Percentiles rank a stretch among this genome's conserved stretches.
These are phyloP conservation scores for Zalaria obscura DNA, from an alignment of 2,329 filamentous ascomycete species.

Conservation along the genomic window DNA sequence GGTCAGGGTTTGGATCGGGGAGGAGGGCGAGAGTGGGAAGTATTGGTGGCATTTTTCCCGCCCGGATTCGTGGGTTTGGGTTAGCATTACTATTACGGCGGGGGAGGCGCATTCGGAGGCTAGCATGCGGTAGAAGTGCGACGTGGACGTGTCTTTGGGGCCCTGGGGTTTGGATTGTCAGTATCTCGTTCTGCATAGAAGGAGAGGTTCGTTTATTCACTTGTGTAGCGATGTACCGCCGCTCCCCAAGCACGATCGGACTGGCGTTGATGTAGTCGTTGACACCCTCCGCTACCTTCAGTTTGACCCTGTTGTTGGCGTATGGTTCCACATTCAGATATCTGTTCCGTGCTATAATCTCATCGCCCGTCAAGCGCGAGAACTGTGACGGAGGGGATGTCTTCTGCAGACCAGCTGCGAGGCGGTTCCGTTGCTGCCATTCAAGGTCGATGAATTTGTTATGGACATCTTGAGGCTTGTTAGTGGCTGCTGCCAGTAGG, in stretches of 20 bases:
- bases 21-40: slow-evolving; percentile 44
- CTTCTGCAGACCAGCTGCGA: slow-evolving; percentile 30
- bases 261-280: slow-evolving; percentile 40
- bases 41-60: slow-evolving; percentile 82
- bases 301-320: slow-evolving; percentile 69
- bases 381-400: slow-evolving; percentile 36
- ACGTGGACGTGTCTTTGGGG: slow-evolving; percentile 60
- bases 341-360: slow-evolving; percentile 55
- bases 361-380: slow-evolving; percentile 43
- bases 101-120: slow-evolving; percentile 54
- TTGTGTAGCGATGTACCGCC: slow-evolving; percentile 81
- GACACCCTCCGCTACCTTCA: slow-evolving; percentile 57
- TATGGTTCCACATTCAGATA: slow-evolving; percentile 86
- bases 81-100: slow-evolving; percentile 87
- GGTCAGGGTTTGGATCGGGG: slow-evolving; percentile 16
- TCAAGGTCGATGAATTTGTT: slow-evolving; percentile 48
- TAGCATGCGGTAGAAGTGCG: slow-evolving; percentile 93
- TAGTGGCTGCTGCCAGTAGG: slow-evolving; percentile 1
- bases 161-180: slow-evolving; percentile 34
- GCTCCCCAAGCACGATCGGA: slow-evolving; percentile 28
- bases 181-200: no score
- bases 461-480: slow-evolving; percentile 35
- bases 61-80: slow-evolving; percentile 66
- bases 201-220: slow-evolving; percentile 15
- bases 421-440: slow-evolving; percentile 43